Evolutionary conservation across 75 land plant species (phyloP), one percentile per base, ranked within the genome.

Genomic region (Sequoiadendron giganteum): DNA sequence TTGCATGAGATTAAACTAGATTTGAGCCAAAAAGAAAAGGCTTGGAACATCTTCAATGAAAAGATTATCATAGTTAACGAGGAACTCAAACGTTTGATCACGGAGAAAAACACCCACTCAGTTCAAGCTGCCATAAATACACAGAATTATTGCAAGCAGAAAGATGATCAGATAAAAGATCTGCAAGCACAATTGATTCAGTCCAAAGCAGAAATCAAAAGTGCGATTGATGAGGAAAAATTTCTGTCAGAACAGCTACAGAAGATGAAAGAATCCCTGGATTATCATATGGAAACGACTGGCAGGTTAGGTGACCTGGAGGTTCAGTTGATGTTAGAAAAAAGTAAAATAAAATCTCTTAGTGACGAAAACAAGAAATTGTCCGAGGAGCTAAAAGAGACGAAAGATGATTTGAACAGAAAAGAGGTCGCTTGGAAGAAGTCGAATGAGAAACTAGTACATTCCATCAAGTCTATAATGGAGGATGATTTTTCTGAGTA

Each of bases 381-480:
- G 76, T 73, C 76, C 36, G 32, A 32, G 10, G 76, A 73, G 36
- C 36, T 73, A n/a, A 73, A 73, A 73, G 76, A 73, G 76, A 73
- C 76, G 32, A 73, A 30, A 73, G 76, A 73, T 73, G 36, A 73
- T n/a, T 73, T 73, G 76, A 73, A 73, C 76, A 73, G 76, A 30
- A 73, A 73, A 73, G 76, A 73, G 76, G 36, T 32, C 34, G 76
- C 76, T 73, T 73, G 76, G 76, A 70, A 70, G 75, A 70, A 70
- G n/a, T 70, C 75, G 5, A 70, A 70, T 70, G 32, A 70, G 75
- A 70, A 70, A 70, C 18, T 70, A 10, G 75, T 70, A 70, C 28
- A 6, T 30, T 70, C 75, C 75, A 70, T 70, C 75, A 70, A 70
- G 8, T 15, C 32, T n/a, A 70, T n/a, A 70, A 70, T 70, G 75